These are phyloP conservation scores for Vitis riparia DNA, from an alignment of 164 flowering plant genomes.

Conservation along the genomic window DNA sequence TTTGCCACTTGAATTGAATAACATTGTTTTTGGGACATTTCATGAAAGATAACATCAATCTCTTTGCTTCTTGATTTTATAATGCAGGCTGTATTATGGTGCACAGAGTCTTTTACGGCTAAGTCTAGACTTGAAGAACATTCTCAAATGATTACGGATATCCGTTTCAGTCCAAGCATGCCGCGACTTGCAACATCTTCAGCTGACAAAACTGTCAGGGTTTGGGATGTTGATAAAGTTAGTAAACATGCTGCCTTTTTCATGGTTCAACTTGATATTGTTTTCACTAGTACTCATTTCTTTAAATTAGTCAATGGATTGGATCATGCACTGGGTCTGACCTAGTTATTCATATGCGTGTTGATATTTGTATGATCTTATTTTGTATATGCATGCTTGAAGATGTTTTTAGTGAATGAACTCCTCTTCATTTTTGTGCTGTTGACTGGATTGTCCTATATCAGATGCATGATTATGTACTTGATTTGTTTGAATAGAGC, in stretches of 20 bases:
- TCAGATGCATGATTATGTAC: background rate
- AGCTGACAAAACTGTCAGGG: slow-evolving; percentile 75
- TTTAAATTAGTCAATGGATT: background rate
- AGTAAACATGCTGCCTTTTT: slow-evolving; percentile 20
- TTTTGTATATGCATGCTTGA: background rate
- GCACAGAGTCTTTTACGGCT: slow-evolving; percentile 48
- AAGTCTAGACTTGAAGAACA: slow-evolving; percentile 77
- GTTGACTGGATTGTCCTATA: background rate
- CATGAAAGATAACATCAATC: background rate
- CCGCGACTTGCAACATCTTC: slow-evolving; percentile 85
- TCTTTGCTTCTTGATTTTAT: slow-evolving; percentile 12
- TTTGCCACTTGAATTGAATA: background rate
- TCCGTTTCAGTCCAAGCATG: slow-evolving; percentile 77
- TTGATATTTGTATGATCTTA: no score
- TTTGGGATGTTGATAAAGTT: slow-evolving; percentile 87
- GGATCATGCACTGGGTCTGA: background rate
- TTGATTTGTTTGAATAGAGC: no score
- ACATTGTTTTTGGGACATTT: no score
- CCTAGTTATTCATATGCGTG: background rate
- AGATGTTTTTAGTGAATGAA: background rate
- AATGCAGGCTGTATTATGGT: slow-evolving; percentile 74
- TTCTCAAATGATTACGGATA: slow-evolving; percentile 63
- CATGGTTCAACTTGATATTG: background rate
- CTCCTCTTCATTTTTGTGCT: background rate
- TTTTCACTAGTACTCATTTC: background rate